Evolutionary conservation across 108 stramenopile species (phyloP).

Genomic region (Asterionellopsis glacialis): DNA sequence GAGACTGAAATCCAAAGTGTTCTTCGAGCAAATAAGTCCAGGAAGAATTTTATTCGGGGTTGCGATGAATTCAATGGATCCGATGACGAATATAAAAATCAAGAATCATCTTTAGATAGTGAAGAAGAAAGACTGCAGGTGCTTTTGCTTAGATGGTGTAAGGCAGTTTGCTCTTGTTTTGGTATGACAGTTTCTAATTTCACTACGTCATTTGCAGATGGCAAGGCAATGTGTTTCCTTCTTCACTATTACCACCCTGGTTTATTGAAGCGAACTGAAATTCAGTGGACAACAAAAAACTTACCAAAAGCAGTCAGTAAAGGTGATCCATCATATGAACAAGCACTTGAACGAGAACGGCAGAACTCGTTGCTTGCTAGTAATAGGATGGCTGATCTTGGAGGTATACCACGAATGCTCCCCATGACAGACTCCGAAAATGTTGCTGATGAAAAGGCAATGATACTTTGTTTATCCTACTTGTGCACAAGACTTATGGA

Average conservation of each 20-base stretch:
- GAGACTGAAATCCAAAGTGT: slow-evolving; percentile 59
- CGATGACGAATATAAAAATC: slow-evolving; percentile 24
- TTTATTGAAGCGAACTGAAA: slow-evolving; percentile 45
- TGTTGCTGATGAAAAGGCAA: slow-evolving; percentile 74
- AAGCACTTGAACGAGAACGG: slow-evolving; percentile 52
- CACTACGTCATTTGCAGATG: slow-evolving; percentile 82
- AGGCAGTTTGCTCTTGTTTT: slow-evolving; percentile 73
- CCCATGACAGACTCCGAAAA: slow-evolving; percentile 57
- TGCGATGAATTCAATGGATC: background rate
- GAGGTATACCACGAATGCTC: slow-evolving; percentile 85
- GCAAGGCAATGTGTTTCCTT: slow-evolving; percentile 77
- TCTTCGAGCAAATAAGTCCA: slow-evolving; percentile 14
- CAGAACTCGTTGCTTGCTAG: slow-evolving; percentile 56
- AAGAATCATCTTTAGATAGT: background rate
- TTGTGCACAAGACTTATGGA: slow-evolving; percentile 85
- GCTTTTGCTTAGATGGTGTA: slow-evolving; percentile 80
- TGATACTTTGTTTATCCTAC: slow-evolving; percentile 76
- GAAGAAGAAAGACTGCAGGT: slow-evolving; percentile 14
- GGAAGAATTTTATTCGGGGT: slow-evolving; percentile 4
- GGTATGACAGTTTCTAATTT: slow-evolving; percentile 65
- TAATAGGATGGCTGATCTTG: slow-evolving; percentile 56
- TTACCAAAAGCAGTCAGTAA: slow-evolving; percentile 7
- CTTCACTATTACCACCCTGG: slow-evolving; percentile 90
- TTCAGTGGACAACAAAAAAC: slow-evolving; percentile 38
- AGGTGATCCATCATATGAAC: slow-evolving; percentile 6